Evolutionary conservation across 2,329 filamentous ascomycete genomes (phyloP), one percentile per base, ranked within the genome.

Genomic region (Dothistroma septosporum): DNA sequence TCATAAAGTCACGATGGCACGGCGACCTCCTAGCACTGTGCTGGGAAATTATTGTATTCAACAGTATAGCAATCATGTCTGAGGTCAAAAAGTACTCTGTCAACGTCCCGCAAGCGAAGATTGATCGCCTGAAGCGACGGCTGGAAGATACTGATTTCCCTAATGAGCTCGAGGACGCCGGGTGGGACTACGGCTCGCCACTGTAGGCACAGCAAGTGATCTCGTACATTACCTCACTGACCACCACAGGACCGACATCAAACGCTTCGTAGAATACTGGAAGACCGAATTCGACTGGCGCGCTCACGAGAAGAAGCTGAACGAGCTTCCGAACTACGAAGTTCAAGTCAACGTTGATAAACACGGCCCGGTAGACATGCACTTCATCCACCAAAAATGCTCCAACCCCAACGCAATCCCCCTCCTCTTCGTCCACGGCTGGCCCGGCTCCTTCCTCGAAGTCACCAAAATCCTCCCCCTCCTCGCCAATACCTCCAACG

Each of bases 401-500:
- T 68, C 73, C 0, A 76, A 76, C 1, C 64, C 78, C 1, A 76
- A 77, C n/a, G 84, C 85, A 1, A 83, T 90, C 48, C 87, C 87
- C 0, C 69, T 90, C 32, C 70, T 90, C 0, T 89, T 90, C 70
- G 78, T 80, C n/a, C 87, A 90, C 69, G 86, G 87, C 11, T 89
- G 80, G 71, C 88, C 88, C 0, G 88, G 88, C 0, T 87, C 83
- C 63, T 90, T 89, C 69, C 70, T 88, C 47, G 87, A 91, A 73
- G 85, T 85, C 1, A 74, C 77, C 28, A 89, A 88, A 68, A 75
- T 90, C 48, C 75, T 91, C 0, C 72, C 75, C 2, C 65, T 79
- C 2, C 72, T 85, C 14, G 63, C 22, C 11, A 4, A 47, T 32
- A n/a, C 6, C 14, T 14, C 66, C 0, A 58, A 63, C 14, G 62